Conservation (phyloP, 2,329 filamentous ascomycete genomes). For the Chalaropsis thielavioides region DNA sequence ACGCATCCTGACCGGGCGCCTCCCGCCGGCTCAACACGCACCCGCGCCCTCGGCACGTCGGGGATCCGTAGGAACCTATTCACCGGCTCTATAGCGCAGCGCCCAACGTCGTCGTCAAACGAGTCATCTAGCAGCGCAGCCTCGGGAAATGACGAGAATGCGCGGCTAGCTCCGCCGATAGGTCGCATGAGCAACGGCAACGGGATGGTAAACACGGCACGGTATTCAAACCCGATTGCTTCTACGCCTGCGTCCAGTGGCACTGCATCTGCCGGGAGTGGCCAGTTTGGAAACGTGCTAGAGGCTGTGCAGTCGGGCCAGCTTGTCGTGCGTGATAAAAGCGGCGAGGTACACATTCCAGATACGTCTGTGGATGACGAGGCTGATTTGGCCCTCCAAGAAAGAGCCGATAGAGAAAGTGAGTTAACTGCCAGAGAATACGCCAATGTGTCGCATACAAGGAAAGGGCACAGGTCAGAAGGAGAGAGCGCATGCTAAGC, state of each 20-base stretch:
- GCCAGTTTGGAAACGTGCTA: slow-evolving; percentile 6
- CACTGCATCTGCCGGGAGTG: background rate
- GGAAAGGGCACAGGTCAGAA: slow-evolving; percentile 20
- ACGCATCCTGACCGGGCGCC: slow-evolving; percentile 2
- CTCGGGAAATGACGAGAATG: slow-evolving; percentile 5
- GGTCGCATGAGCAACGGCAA: background rate
- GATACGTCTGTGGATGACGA: slow-evolving; percentile 32
- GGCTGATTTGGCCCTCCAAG: slow-evolving; percentile 40
- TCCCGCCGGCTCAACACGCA: background rate
- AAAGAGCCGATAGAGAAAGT: slow-evolving; percentile 43
- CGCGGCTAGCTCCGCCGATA: background rate
- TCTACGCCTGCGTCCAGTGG: background rate
- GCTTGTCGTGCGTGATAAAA: slow-evolving; percentile 48
- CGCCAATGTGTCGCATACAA: background rate
- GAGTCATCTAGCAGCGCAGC: slow-evolving; percentile 5
- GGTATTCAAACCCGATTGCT: background rate
- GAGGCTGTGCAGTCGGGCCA: slow-evolving; percentile 26
- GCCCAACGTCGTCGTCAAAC: slow-evolving; percentile 12
- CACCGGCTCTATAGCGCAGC: slow-evolving; percentile 9
- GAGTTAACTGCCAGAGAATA: slow-evolving; percentile 21
- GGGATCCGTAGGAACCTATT: slow-evolving; percentile 16
- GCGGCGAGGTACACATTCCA: slow-evolving; percentile 44
- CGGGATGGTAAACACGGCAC: background rate
- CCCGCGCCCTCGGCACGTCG: slow-evolving; percentile 8
- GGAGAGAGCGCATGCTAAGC: slow-evolving; percentile 5